Evolutionary conservation across 2,329 filamentous ascomycete genomes (phyloP), one percentile per base, ranked within the genome.

Genomic region (Leptosphaerulina australis): DNA sequence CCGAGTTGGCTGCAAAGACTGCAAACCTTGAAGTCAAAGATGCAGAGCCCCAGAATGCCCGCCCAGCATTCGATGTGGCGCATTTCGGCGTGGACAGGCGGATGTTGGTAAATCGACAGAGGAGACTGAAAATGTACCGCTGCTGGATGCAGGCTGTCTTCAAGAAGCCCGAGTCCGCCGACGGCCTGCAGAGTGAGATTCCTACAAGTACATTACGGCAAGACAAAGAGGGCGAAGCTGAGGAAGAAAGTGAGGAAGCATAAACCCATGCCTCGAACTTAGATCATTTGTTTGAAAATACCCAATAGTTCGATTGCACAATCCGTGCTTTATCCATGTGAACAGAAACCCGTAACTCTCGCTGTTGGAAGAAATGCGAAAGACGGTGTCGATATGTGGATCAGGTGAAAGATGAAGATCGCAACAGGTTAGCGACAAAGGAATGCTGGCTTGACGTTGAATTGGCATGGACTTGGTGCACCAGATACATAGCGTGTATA

Each of bases 71-170:
- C 63, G 83, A 91, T 38, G 77, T 96, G 36, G 77, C 88, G 47
- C 84, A 94, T 36, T 81, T 97, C 26, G 94, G 88, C 20, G 82
- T 93, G 46, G 94, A 99, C 71, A 86, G 91, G 59, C 85, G 94
- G 52, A 81, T 99, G 78, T 81, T 99, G 46, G 91, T 99, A 47
- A 99, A 99, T 72, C 85, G 94, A 58, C 90, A 92, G 45, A 84
- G 87, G 66, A 88, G 91, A 75, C 79, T 96, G 38, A 99, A 97
- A 77, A 99, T 99, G 94, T 97, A 97, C 74, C 85, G 94, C 54
- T 97, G 93, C 78, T 99, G 94, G 91, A 84, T 95, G 71, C 90
- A 95, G 74, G 90, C 88, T 22, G 84, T 85, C 3, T 95, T 94
- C 72, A 84, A 81, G 65, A 93, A 92, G 76, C 70, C 75, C 8